Evolutionary conservation across 2,329 filamentous ascomycete genomes (phyloP).

Genomic region (Fusarium multiceps): DNA sequence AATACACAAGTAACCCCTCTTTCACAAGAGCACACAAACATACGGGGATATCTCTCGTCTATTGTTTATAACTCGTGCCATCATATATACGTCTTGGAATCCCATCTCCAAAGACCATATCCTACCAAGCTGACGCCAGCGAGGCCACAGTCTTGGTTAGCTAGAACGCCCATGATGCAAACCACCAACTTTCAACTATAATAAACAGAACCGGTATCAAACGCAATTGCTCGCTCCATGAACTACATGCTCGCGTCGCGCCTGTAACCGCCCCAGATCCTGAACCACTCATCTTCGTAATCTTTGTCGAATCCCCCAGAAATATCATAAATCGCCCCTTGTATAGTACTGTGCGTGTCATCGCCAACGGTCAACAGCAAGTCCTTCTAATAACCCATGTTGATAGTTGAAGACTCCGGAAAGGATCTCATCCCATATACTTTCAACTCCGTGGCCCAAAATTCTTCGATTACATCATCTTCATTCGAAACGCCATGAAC

Average conservation of each 20-base stretch:
- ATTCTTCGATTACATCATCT: constrained; percentile 52
- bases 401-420: constrained; percentile 17
- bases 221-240: constrained; percentile 24
- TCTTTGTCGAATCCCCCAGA: constrained; percentile 26
- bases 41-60: constrained; percentile 30
- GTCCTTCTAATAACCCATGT: constrained; percentile 16
- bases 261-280: constrained; percentile 26
- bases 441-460: constrained; percentile 20
- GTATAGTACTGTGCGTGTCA: constrained; percentile 3
- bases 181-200: constrained; percentile 20
- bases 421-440: constrained; percentile 16
- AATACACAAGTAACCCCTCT: not conserved
- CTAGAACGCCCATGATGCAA: constrained; percentile 29
- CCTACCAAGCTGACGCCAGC: constrained; percentile 8
- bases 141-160: constrained; percentile 12
- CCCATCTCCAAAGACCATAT: constrained; percentile 30
- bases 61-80: constrained; percentile 32
- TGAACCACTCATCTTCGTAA: constrained; percentile 17
- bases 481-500: constrained; percentile 63
- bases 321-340: constrained; percentile 25
- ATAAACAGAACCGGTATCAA: constrained; percentile 24
- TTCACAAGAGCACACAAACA: not conserved
- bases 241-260: constrained; percentile 20
- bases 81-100: constrained; percentile 38
- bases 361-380: constrained; percentile 8